Percentiles rank a stretch among this genome's conserved stretches.
Evolutionary conservation across 1,284 basidiomycete species (phyloP).

Genomic region (Ceratobasidium sp.): DNA sequence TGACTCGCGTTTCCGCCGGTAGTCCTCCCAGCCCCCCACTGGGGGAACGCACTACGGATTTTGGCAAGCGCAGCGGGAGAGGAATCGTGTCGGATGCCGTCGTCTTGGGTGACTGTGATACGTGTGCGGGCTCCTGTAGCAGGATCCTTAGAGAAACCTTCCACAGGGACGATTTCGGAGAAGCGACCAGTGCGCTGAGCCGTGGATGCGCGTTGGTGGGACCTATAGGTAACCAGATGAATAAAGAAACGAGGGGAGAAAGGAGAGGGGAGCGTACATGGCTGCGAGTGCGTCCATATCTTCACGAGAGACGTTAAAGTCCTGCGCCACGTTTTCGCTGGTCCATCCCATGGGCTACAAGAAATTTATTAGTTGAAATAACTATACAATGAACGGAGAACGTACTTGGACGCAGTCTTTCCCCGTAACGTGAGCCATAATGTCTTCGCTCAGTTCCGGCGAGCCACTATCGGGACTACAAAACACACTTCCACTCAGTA

Average conservation of each 20-base stretch:
- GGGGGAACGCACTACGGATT: constrained; percentile 93
- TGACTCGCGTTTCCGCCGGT: constrained; percentile 96
- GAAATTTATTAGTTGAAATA: constrained; percentile 9
- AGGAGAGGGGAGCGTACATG: too few species aligned
- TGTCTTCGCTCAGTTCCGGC: constrained; percentile 59
- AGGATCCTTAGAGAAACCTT: constrained; percentile 81
- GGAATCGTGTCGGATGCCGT: constrained; percentile 93
- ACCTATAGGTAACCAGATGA: too few species aligned
- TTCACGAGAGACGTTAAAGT: constrained; percentile 80
- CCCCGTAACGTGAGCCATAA: constrained; percentile 64
- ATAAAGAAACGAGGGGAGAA: constrained; percentile 8
- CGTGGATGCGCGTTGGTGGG: constrained; percentile 47
- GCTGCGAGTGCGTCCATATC: constrained; percentile 90
- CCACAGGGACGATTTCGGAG: constrained; percentile 91
- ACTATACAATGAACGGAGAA: constrained; percentile 46
- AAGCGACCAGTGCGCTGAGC: constrained; percentile 86
- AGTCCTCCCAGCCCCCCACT: constrained; percentile 90
- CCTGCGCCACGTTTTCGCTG: constrained; percentile 93
- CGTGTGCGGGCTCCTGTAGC: constrained; percentile 87
- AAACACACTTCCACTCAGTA: constrained; percentile 1
- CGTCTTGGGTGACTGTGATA: constrained; percentile 87
- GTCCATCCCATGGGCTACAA: constrained; percentile 98
- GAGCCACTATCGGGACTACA: constrained; percentile 73
- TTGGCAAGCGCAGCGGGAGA: constrained; percentile 88
- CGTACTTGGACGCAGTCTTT: constrained; percentile 81